A percentile compares a stretch with the other conserved stretches of the same genome.
These are phyloP conservation scores for Paulownia fortunei DNA, from an alignment of 257 asterid species.

Conservation along the genomic window DNA sequence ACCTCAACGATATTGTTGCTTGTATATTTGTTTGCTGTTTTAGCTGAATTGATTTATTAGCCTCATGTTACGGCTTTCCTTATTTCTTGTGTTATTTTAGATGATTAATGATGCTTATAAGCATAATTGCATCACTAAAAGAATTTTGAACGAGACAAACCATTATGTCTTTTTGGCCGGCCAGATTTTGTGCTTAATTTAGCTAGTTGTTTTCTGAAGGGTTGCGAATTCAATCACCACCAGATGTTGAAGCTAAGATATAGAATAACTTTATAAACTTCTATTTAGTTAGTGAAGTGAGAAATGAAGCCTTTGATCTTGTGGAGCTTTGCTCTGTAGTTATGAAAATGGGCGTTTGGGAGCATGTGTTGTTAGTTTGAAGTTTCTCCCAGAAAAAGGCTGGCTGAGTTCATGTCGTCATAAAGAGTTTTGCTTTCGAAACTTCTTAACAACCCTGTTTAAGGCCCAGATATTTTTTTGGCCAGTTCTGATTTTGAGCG, in stretches of 20 bases:
- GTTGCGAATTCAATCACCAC: not conserved
- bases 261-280: not conserved
- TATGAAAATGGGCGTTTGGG: not conserved
- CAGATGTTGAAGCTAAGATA: not conserved
- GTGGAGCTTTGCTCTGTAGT: not conserved
- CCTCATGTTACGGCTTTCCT: slow-evolving; percentile 5
- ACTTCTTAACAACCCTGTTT: not conserved
- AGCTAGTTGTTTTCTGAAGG: slow-evolving; percentile 15
- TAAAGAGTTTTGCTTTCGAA: slow-evolving; percentile 12
- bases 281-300: slow-evolving; percentile 9
- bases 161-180: not conserved
- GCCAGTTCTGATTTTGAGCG: slow-evolving; percentile 9
- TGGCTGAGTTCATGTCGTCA: slow-evolving; percentile 4
- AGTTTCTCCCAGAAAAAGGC: not conserved
- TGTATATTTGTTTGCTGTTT: not conserved
- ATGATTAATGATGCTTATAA: slow-evolving; percentile 6
- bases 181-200: slow-evolving; percentile 2
- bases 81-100: slow-evolving; percentile 7
- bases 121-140: slow-evolving; percentile 8
- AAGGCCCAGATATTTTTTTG: not conserved
- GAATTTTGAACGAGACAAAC: slow-evolving; percentile 14
- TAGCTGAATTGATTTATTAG: slow-evolving; percentile 15
- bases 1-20: not conserved
- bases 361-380: not conserved
- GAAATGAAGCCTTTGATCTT: not conserved